Base-by-base conservation (phyloP, 345 rosid genomes). In the Chamaenerion angustifolium region DNA sequence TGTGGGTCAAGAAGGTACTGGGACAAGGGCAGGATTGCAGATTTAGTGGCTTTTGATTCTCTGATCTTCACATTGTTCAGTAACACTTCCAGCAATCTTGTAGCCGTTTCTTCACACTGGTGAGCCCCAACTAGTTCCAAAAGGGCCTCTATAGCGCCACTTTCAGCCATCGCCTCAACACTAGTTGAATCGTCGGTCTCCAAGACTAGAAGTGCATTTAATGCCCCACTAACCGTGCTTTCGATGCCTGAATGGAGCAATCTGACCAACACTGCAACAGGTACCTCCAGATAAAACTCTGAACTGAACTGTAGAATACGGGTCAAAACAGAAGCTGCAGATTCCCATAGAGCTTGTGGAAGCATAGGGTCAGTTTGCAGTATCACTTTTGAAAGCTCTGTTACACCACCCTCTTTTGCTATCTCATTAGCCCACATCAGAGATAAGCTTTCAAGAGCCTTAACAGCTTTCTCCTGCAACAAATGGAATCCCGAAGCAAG, bases 151-250 rank as follows among this genome's bases (percentile, higher is more conserved):
- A 93, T 74, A 48, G 99, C 95, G 54, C 97, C 99, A 58, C 95
- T 85, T 70, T 83, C 97, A 48, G 99, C 95, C 99, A 93, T 88
- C 42, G 99, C 92, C 70, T 83, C 97, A 0, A 97, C 99, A 60
- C 97, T 88, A 45, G 94, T 79, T 54, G 87, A 92, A 52, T 93
- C 97, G 42, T 88, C 95, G 49, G 94, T 88, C 79, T 88, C 99
- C 70, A 93, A 68, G 56, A 93, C 95, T 59, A 93, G 75, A 73
- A 88, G 97, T 56, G 99, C 82, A 72, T 93, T 88, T 59, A 93
- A 55, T 12, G 99, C 88, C 46, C 95, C 99, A 48, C 77, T 55
- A 25, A 82, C 92, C 0, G 99, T 85, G 75, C 72, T 59, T 63
- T 88, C 99, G 18, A 76, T 74, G 49, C 92, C 85, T 53, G 99